Evolutionary conservation across 1,284 basidiomycete genomes (phyloP).

Genomic region (Mycena citricolor): DNA sequence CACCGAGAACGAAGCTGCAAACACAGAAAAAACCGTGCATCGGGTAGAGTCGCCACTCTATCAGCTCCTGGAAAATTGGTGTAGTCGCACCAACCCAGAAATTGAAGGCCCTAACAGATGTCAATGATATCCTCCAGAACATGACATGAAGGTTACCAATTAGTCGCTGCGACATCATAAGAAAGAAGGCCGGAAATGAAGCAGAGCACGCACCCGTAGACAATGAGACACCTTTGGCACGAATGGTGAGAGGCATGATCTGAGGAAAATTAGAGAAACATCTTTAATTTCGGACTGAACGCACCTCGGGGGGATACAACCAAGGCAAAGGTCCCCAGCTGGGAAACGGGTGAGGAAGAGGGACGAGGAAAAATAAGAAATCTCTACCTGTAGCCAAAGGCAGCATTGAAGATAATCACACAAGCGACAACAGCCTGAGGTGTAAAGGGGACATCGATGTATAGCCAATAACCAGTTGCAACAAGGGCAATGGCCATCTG

Average conservation of each 20-base stretch:
- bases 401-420: conserved; percentile 93
- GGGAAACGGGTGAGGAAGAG: conserved; percentile 12
- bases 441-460: conserved; percentile 83
- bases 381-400: conserved; percentile 77
- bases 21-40: conserved; percentile 96
- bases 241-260: conserved; percentile 89
- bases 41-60: conserved; percentile 91
- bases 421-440: conserved; percentile 89
- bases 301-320: conserved; percentile 85
- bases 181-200: background rate
- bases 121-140: background rate
- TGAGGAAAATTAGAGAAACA: conserved; percentile 33
- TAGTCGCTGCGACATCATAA: conserved; percentile 13
- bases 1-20: conserved; percentile 81
- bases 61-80: conserved; percentile 85
- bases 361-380: conserved; percentile 1
- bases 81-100: conserved; percentile 89
- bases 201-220: conserved; percentile 72
- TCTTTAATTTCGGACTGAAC: conserved; percentile 1
- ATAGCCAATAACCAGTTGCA: conserved; percentile 91
- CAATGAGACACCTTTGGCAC: conserved; percentile 92
- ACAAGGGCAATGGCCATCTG: conserved; percentile 79
- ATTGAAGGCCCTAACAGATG: conserved; percentile 71
- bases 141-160: conserved; percentile 8
- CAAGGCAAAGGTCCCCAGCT: conserved; percentile 81